phyloP scores from a whole-genome alignment of 176 grass and related monocot genomes.

The Metroxylon sagu region DNA sequence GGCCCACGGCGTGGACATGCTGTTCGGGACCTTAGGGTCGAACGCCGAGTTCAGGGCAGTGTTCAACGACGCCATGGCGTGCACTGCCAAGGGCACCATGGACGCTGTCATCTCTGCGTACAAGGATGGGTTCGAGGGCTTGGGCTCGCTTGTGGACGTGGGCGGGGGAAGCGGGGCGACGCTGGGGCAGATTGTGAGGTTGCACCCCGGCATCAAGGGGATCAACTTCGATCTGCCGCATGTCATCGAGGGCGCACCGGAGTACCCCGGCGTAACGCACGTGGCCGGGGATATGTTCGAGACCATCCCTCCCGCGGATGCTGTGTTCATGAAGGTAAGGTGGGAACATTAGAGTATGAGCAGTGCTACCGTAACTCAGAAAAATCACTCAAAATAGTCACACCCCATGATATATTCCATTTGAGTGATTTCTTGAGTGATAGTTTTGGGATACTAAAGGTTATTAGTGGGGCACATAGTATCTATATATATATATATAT shows the following conservation, averaged over 20 bases:
- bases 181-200: conserved; percentile 12
- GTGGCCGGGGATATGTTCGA: conserved; percentile 26
- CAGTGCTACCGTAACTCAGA: no score
- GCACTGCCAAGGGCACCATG: neutral
- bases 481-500: no score
- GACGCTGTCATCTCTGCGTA: neutral
- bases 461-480: no score
- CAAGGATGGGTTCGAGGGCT: conserved; percentile 1
- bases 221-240: conserved; percentile 35
- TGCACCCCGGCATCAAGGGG: neutral
- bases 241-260: conserved; percentile 24
- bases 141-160: conserved; percentile 30
- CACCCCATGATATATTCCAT: no score
- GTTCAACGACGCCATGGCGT: neutral
- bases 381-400: no score
- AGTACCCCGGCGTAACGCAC: conserved; percentile 18
- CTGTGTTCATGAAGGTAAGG: conserved; percentile 23
- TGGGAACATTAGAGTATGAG: no score
- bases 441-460: no score
- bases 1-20: neutral
- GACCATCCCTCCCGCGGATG: conserved; percentile 10
- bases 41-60: neutral
- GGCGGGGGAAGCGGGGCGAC: conserved; percentile 21
- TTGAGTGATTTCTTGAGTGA: no score
- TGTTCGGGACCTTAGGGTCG: neutral